A percentile compares a stretch with the other conserved stretches of the same genome.
Conservation (phyloP, 352 stramenopile species). For the Pythium guiyangense region DNA sequence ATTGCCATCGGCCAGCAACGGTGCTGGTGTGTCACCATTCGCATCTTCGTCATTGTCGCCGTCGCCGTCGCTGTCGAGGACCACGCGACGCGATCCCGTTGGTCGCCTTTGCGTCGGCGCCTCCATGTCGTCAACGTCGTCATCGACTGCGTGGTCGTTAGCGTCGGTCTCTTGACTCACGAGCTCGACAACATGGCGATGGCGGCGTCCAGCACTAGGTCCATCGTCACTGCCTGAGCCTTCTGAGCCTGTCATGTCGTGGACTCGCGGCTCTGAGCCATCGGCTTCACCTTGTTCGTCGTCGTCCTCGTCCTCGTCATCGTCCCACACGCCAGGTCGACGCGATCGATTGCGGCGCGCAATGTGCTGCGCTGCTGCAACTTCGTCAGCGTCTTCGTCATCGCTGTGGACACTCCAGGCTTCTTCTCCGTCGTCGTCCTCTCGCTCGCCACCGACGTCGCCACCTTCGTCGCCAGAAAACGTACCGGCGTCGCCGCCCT, state of each 20-base stretch:
- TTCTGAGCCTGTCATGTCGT: conserved; percentile 12
- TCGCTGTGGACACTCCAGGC: conserved; percentile 15
- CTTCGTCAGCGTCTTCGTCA: conserved; percentile 34
- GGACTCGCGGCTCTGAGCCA: neutral
- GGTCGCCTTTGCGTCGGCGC: conserved; percentile 3
- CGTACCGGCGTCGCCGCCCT: conserved; percentile 13
- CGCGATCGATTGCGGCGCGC: neutral
- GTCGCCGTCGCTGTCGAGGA: conserved; percentile 26
- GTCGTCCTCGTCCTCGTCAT: conserved; percentile 1
- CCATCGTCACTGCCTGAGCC: neutral
- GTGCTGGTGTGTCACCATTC: conserved; percentile 5
- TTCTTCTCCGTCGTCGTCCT: conserved; percentile 19
- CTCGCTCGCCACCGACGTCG: conserved; percentile 25
- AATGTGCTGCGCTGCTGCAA: neutral
- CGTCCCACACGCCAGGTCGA: neutral
- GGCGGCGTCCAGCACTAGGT: neutral
- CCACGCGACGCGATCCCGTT: conserved; percentile 6
- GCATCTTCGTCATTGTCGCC: conserved; percentile 27
- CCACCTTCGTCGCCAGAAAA: conserved; percentile 8
- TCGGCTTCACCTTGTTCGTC: neutral
- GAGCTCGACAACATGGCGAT: conserved; percentile 6
- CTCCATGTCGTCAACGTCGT: conserved; percentile 6
- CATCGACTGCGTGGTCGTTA: neutral
- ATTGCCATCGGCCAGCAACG: neutral
- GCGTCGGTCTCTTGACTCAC: conserved; percentile 10